Base-by-base conservation (phyloP, 805 yeast species). In the Candida orba region DNA sequence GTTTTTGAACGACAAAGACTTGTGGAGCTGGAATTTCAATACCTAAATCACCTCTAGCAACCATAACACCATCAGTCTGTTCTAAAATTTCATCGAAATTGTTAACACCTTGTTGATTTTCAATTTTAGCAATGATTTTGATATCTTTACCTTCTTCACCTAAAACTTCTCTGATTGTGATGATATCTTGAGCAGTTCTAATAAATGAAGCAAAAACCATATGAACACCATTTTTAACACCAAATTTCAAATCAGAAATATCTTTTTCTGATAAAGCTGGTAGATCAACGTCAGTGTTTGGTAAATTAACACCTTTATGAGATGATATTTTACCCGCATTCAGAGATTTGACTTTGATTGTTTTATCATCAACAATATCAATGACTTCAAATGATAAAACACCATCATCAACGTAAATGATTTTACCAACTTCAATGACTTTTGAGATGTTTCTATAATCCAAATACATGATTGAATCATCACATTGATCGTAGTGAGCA, bases 51-150 rank as follows among this genome's bases (percentile, higher is more conserved):
- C 99, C 99, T 75, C 99, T 84, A 63, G 99, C 99, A 68, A 93
- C 98, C 99, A 93, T 93, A 64, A 93, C 96, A 77, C 98, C 99
- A 67, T 93, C 99, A 52, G 99, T 93, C 69, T 81, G 95, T 61
- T 67, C 68, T 66, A 93, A 81, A 65, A 93, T 93, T 52, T 87
- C 97, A 70, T 93, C 99, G 66, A 93, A 93, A 82, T 93, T 93
- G 85, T 93, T 90, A 62, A 93, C 98, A 79, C 99, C 99, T 74
- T 93, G 99, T 76, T 91, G 98, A 78, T 89, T 90, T 78, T 93
- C 99, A 66, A 93, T 91, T 80, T 93, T 93, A 67, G 88, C 84
- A 60, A 93, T 90, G 73, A 93, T 89, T 78, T 93, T 95, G 70
- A 93, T 86, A 63, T 87, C 85, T 71, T 82, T 83, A 67, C 99